Evolutionary conservation across 805 yeast species (phyloP).

Genomic region (Nematodospora valgi): DNA sequence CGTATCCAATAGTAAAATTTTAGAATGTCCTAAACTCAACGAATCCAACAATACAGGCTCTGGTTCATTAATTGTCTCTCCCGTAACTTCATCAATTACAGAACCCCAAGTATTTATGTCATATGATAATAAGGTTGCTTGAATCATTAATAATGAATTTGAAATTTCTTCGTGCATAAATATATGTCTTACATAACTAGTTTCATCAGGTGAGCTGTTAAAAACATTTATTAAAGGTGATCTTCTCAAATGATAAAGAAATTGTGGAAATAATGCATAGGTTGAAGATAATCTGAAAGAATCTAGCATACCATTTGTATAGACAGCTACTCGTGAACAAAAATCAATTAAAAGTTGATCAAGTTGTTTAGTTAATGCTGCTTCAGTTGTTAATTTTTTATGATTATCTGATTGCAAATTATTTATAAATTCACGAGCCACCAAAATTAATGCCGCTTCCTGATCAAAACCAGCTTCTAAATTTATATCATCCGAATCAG

Average conservation of each 20-base stretch:
- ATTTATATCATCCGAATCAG: slow-evolving; percentile 36
- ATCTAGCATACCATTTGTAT: slow-evolving; percentile 42
- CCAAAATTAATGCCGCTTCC: slow-evolving; percentile 62
- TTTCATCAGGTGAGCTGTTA: slow-evolving; percentile 71
- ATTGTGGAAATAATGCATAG: slow-evolving; percentile 60
- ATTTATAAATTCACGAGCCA: slow-evolving; percentile 52
- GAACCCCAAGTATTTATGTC: slow-evolving; percentile 44
- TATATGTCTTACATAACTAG: slow-evolving; percentile 60
- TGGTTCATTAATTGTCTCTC: slow-evolving; percentile 43
- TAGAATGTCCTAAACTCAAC: slow-evolving; percentile 53
- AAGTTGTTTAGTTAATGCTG: slow-evolving; percentile 41
- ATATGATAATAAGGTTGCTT: slow-evolving; percentile 62
- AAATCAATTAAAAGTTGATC: slow-evolving; percentile 30
- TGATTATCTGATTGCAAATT: slow-evolving; percentile 27
- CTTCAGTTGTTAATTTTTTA: slow-evolving; percentile 12
- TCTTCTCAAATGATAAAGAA: slow-evolving; percentile 63
- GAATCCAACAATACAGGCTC: slow-evolving; percentile 64
- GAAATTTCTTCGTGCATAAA: slow-evolving; percentile 59
- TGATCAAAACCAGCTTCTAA: slow-evolving; percentile 57
- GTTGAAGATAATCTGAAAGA: slow-evolving; percentile 49
- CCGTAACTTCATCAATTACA: slow-evolving; percentile 23
- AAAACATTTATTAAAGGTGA: slow-evolving; percentile 64
- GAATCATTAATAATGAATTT: slow-evolving; percentile 64
- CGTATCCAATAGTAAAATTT: slow-evolving; percentile 59
- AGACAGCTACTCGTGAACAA: slow-evolving; percentile 38